Evolutionary conservation across 352 stramenopile genomes (phyloP).

Genomic region (Achlya hypogyna): DNA sequence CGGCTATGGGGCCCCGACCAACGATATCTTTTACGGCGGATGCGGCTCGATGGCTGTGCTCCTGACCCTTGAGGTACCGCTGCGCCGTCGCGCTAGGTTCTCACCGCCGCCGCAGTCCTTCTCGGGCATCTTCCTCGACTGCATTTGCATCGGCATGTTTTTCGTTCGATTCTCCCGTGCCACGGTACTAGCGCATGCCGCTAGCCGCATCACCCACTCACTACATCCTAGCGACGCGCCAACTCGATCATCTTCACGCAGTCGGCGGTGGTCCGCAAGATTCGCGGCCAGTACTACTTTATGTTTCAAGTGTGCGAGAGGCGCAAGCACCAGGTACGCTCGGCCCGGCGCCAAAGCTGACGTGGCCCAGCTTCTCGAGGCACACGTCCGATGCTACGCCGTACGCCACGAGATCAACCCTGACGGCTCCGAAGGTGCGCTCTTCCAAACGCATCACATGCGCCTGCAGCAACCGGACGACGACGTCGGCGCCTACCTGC

Average conservation of each 20-base stretch:
- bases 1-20: slow-evolving; percentile 72
- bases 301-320: slow-evolving; percentile 88
- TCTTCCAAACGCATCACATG: slow-evolving; percentile 82
- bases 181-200: slow-evolving; percentile 34
- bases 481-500: slow-evolving; percentile 63
- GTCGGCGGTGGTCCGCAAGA: slow-evolving; percentile 78
- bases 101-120: slow-evolving; percentile 43
- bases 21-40: slow-evolving; percentile 83
- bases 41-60: slow-evolving; percentile 71
- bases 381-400: slow-evolving; percentile 76
- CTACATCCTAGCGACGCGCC: slow-evolving; percentile 76
- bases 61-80: slow-evolving; percentile 57
- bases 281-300: slow-evolving; percentile 84
- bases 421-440: slow-evolving; percentile 37
- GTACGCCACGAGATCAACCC: slow-evolving; percentile 54
- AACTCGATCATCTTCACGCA: slow-evolving; percentile 84
- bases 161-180: slow-evolving; percentile 72
- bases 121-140: slow-evolving; percentile 77
- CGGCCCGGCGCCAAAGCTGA: background rate
- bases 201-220: no score
- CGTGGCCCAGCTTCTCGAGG: slow-evolving; percentile 45
- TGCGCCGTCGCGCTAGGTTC: background rate
- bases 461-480: slow-evolving; percentile 84
- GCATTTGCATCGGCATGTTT: slow-evolving; percentile 82
- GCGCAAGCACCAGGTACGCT: slow-evolving; percentile 62